Evolutionary conservation across 345 rosid genomes (phyloP), one percentile per base, ranked within the genome.

Genomic region (Geranium rotundifolium): DNA sequence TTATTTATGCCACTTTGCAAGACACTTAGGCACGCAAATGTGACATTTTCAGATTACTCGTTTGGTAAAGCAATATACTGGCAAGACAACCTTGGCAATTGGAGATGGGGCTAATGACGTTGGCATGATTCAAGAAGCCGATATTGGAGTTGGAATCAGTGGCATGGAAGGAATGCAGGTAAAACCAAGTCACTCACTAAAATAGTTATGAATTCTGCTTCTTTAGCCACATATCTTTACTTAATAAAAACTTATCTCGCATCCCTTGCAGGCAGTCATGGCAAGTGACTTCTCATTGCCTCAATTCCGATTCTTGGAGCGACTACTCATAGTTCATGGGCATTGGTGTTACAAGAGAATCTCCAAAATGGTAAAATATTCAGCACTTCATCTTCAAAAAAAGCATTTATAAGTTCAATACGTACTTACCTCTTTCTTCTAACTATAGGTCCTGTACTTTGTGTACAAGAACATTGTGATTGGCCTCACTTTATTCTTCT

Each of bases 121-220:
- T 46, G 85, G 96, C 62, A 89, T 89, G 95, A 89, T 89, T 80
- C 96, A 89, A 78, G 96, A 84, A 86, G 96, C 96, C 12, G 96
- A 86, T 67, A 86, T 89, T 63, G 96, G 96, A 60, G 78, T 89
- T 27, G 93, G 96, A 14, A 89, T 89, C 73, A 89, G 93, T 60
- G 96, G 96, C 27, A 77, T 85, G 75, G 96, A 89, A 74, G 95
- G 96, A 66, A 89, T 84, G 96, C 96, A 85, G 83, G 96, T 88
- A 65, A 23, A 74, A 59, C 41, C 41, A 34, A 34, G 3, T 34
- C 41, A 34, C 41, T 34, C 41, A 34, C 41, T 34, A 23, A 23
- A 23, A 23, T 0, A 23, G 27, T 23, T 23, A 23, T 23, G 27
- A 1, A 23, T 23, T 23, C 27, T 23, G 27, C 27, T 23, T 23